phyloP scores from a whole-genome alignment of 2,329 filamentous ascomycete genomes.

The Davidsoniella neocaledoniae region DNA sequence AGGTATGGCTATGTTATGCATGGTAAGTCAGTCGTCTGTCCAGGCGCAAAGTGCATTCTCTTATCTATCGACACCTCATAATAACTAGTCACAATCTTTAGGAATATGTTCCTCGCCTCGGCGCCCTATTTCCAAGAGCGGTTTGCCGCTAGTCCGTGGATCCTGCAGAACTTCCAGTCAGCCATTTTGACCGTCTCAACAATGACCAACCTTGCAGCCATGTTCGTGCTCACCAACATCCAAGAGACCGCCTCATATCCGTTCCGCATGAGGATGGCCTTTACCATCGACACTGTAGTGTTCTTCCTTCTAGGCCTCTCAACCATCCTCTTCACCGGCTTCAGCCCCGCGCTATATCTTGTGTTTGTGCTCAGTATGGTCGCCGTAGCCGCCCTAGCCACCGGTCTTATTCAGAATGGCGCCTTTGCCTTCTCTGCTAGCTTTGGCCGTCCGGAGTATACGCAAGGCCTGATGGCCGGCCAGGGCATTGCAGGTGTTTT shows the following conservation, averaged over 20 bases:
- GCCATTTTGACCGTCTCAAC: slow-evolving; percentile 78
- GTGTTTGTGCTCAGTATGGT: slow-evolving; percentile 71
- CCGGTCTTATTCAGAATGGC: slow-evolving; percentile 82
- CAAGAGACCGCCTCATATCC: slow-evolving; percentile 78
- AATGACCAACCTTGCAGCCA: slow-evolving; percentile 59
- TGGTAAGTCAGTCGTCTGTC: slow-evolving; percentile 44
- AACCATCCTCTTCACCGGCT: slow-evolving; percentile 48
- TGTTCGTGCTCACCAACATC: slow-evolving; percentile 61
- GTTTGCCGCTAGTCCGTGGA: slow-evolving; percentile 53
- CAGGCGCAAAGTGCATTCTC: background rate
- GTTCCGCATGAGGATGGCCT: slow-evolving; percentile 61
- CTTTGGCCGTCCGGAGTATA: slow-evolving; percentile 76
- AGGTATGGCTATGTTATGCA: slow-evolving; percentile 87
- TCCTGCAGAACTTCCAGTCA: slow-evolving; percentile 72
- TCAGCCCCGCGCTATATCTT: slow-evolving; percentile 53
- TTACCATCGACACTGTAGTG: slow-evolving; percentile 59
- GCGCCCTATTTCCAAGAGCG: slow-evolving; percentile 82
- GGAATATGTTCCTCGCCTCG: slow-evolving; percentile 97
- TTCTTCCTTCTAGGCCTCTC: slow-evolving; percentile 70
- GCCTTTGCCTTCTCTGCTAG: slow-evolving; percentile 80
- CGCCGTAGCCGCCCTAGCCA: slow-evolving; percentile 58
- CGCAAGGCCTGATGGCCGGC: slow-evolving; percentile 89
- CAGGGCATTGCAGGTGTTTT: slow-evolving; percentile 86
- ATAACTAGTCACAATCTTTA: slow-evolving; percentile 20
- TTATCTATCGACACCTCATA: background rate